phyloP scores from a whole-genome alignment of 2,329 filamentous ascomycete genomes.

The Fusarium nematophilum region DNA sequence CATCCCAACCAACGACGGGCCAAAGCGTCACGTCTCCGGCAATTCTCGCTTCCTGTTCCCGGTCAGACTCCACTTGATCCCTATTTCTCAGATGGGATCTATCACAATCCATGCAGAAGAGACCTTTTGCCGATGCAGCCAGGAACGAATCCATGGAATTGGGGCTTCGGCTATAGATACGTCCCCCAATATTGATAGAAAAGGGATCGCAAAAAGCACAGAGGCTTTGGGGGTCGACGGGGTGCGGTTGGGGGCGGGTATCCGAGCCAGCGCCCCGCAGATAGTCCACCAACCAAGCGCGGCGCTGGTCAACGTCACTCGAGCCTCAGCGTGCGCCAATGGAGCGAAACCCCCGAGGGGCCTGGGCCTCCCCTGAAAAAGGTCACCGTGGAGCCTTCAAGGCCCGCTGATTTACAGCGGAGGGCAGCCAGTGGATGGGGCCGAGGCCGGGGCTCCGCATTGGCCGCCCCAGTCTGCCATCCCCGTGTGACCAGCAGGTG shows the following conservation, averaged over 20 bases:
- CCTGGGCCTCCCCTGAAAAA: constrained; percentile 18
- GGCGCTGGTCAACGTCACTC: constrained; percentile 20
- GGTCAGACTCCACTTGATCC: constrained; percentile 8
- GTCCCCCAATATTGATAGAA: constrained; percentile 39
- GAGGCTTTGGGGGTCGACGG: constrained; percentile 34
- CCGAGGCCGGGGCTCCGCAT: constrained; percentile 41
- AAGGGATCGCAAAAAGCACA: constrained; percentile 10
- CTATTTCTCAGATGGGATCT: constrained; percentile 22
- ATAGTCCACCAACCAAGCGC: constrained; percentile 40
- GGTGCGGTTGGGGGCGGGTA: constrained; percentile 37
- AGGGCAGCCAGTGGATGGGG: constrained; percentile 14
- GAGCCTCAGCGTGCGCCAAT: constrained; percentile 31
- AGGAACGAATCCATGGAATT: constrained; percentile 31
- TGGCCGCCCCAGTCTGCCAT: constrained; percentile 9
- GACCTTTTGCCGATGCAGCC: constrained; percentile 7
- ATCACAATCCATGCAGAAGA: constrained; percentile 25
- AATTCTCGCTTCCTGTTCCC: constrained; percentile 20
- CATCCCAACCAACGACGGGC: constrained; percentile 16
- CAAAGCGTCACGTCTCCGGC: constrained; percentile 5
- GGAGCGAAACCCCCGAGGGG: neutral
- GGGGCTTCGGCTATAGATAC: constrained; percentile 10
- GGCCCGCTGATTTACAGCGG: constrained; percentile 30
- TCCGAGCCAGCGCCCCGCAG: constrained; percentile 23
- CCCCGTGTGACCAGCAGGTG: constrained; percentile 44
- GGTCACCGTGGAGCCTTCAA: constrained; percentile 30